phyloP scores from a whole-genome alignment of 495 filamentous ascomycete species.

The Xylaria flabelliformis region DNA sequence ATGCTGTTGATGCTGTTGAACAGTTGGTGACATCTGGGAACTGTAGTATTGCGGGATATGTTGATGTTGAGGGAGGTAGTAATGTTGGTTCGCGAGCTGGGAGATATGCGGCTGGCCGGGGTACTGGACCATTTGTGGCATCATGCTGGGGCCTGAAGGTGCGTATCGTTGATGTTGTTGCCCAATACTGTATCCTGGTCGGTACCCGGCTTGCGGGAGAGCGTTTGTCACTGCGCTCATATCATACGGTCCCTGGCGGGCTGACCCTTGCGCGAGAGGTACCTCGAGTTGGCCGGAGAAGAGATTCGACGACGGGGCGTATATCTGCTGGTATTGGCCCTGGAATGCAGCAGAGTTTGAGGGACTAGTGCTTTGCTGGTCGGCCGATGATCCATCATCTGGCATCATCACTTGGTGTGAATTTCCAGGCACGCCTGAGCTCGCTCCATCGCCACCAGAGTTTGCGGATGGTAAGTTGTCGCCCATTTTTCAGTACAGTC shows the following conservation, averaged over 20 bases:
- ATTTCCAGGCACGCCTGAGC: constrained; percentile 33
- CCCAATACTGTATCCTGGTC: constrained; percentile 41
- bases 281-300: constrained; percentile 49
- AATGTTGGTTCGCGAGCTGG: constrained; percentile 45
- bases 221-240: constrained; percentile 49
- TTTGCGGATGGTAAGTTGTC: constrained; percentile 45
- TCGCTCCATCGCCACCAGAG: constrained; percentile 43
- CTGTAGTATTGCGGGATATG: constrained; percentile 49
- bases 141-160: constrained; percentile 47
- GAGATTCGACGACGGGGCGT: constrained; percentile 40
- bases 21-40: constrained; percentile 39
- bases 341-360: constrained; percentile 36
- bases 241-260: constrained; percentile 46
- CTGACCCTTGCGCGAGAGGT: constrained; percentile 40
- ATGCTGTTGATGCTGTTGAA: constrained; percentile 39
- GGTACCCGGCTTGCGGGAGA: constrained; percentile 48
- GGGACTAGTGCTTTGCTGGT: constrained; percentile 34
- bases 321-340: constrained; percentile 44
- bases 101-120: constrained; percentile 43
- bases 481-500: constrained; percentile 42
- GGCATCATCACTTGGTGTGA: constrained; percentile 30
- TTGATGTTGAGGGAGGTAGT: constrained; percentile 50
- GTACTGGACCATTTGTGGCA: constrained; percentile 56
- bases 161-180: constrained; percentile 49
- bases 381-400: constrained; percentile 32